These are phyloP conservation scores for Pilasporangium apinafurcum DNA, from an alignment of 352 stramenopile genomes.

Conservation along the genomic window DNA sequence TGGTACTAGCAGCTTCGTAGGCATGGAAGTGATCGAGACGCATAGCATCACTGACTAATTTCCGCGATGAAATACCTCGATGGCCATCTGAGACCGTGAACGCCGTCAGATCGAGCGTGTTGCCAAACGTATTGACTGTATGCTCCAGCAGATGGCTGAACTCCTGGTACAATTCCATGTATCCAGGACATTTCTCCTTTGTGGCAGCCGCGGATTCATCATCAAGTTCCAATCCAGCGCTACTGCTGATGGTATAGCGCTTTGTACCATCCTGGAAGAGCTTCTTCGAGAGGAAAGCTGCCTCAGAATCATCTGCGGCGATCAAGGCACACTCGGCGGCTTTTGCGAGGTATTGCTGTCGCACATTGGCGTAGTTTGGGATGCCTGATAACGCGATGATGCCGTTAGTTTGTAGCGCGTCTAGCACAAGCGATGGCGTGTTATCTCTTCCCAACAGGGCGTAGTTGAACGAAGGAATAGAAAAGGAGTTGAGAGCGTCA, in stretches of 20 bases:
- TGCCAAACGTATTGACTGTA: slow-evolving; percentile 28
- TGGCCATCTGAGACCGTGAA: slow-evolving; percentile 30
- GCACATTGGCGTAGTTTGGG: slow-evolving; percentile 29
- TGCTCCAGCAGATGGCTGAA: slow-evolving; percentile 36
- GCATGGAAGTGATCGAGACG: slow-evolving; percentile 62
- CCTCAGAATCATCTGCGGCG: slow-evolving; percentile 8
- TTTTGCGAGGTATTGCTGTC: slow-evolving; percentile 23
- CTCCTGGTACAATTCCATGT: slow-evolving; percentile 25
- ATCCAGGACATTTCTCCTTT: slow-evolving; percentile 23
- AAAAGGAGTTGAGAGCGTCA: slow-evolving; percentile 3
- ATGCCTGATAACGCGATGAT: slow-evolving; percentile 49
- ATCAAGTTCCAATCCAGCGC: slow-evolving; percentile 26
- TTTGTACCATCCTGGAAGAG: slow-evolving; percentile 41
- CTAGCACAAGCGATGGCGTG: slow-evolving; percentile 6
- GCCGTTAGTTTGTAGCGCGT: slow-evolving; percentile 23
- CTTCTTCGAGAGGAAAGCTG: slow-evolving; percentile 29
- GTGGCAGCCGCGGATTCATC: slow-evolving; percentile 9
- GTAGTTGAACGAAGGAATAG: slow-evolving; percentile 7
- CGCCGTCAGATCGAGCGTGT: slow-evolving; percentile 24
- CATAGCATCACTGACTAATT: slow-evolving; percentile 36
- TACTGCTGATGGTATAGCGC: slow-evolving; percentile 36
- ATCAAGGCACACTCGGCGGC: slow-evolving; percentile 30
- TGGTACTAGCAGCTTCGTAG: slow-evolving; percentile 27
- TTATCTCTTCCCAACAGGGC: neutral
- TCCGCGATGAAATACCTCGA: slow-evolving; percentile 16